Conservation (phyloP, 2,329 filamentous ascomycete species). For the Thielaviopsis populi region DNA sequence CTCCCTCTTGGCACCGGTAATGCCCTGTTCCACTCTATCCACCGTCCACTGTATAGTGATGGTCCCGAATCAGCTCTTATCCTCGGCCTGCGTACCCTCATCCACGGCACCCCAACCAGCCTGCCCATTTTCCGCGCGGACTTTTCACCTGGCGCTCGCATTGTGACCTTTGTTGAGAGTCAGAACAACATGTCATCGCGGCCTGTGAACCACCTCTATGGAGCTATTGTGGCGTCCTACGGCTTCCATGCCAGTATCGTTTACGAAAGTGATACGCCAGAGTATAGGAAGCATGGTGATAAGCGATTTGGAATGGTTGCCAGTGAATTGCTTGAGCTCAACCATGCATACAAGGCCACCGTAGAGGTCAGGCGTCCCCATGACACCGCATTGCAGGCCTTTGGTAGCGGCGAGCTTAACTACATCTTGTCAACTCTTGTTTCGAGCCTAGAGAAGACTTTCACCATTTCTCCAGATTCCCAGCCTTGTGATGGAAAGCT, state of each 20-base stretch:
- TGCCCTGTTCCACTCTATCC: conserved; percentile 46
- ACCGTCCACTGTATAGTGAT: conserved; percentile 39
- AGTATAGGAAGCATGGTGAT: conserved; percentile 61
- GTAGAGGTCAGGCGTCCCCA: conserved; percentile 25
- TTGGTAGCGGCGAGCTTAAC: conserved; percentile 35
- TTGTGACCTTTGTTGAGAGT: conserved; percentile 26
- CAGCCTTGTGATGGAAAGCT: conserved; percentile 56
- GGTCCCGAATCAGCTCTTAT: conserved; percentile 29
- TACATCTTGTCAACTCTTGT: conserved; percentile 68
- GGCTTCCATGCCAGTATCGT: conserved; percentile 80
- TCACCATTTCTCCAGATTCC: conserved; percentile 64
- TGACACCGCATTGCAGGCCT: conserved; percentile 19
- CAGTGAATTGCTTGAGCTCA: conserved; percentile 48
- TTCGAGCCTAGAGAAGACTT: conserved; percentile 66
- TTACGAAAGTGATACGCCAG: conserved; percentile 74
- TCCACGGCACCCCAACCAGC: conserved; percentile 37
- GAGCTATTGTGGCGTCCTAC: conserved; percentile 78
- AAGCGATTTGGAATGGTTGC: conserved; percentile 78
- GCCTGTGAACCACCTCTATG: conserved; percentile 37
- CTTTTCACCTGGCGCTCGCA: conserved; percentile 44
- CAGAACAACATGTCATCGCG: background rate
- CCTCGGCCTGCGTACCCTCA: conserved; percentile 40
- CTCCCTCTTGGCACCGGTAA: conserved; percentile 52
- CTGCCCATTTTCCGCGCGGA: conserved; percentile 48
- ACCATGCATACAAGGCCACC: conserved; percentile 35